These are phyloP conservation scores for Fusarium scirpi DNA, from an alignment of 2,329 filamentous ascomycete genomes.

Conservation along the genomic window DNA sequence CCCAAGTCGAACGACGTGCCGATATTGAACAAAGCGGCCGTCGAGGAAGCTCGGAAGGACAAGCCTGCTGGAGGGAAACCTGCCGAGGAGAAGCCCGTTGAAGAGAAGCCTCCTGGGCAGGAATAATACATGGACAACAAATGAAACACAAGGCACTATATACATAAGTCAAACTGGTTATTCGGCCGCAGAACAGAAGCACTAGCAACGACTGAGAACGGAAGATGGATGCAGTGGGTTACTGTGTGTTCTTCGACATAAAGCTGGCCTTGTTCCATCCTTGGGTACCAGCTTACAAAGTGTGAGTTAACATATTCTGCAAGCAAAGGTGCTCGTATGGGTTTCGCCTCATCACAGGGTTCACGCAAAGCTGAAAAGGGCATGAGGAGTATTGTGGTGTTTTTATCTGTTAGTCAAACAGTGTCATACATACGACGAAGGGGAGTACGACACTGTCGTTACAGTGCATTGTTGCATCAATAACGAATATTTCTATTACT, in stretches of 20 bases:
- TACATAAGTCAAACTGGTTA: constrained; percentile 11
- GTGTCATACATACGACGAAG: constrained; percentile 13
- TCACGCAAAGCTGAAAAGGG: constrained; percentile 4
- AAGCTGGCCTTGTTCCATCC: background rate
- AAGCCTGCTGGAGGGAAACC: constrained; percentile 27
- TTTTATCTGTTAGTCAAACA: constrained; percentile 5
- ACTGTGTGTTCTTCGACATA: constrained; percentile 1
- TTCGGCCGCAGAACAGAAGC: constrained; percentile 15
- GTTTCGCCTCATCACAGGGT: constrained; percentile 5
- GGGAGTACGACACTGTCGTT: constrained; percentile 4
- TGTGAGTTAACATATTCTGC: constrained; percentile 9
- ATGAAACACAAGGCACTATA: constrained; percentile 13
- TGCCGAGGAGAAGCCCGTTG: constrained; percentile 31
- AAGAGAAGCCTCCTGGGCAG: constrained; percentile 15
- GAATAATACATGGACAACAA: constrained; percentile 10
- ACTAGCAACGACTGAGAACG: constrained; percentile 13
- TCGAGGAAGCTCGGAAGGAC: constrained; percentile 35
- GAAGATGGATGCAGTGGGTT: constrained; percentile 7
- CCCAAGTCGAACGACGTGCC: constrained; percentile 37
- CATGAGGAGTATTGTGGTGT: background rate
- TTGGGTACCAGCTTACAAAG: constrained; percentile 3
- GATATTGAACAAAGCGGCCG: constrained; percentile 34
- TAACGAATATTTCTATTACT: constrained; percentile 27
- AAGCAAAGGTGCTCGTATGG: constrained; percentile 6
- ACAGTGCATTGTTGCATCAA: constrained; percentile 12